A percentile compares a stretch with the other conserved stretches of the same genome.
These are phyloP conservation scores for Flaveria bidentis DNA, from an alignment of 129 eudicot species.

Conservation along the genomic window DNA sequence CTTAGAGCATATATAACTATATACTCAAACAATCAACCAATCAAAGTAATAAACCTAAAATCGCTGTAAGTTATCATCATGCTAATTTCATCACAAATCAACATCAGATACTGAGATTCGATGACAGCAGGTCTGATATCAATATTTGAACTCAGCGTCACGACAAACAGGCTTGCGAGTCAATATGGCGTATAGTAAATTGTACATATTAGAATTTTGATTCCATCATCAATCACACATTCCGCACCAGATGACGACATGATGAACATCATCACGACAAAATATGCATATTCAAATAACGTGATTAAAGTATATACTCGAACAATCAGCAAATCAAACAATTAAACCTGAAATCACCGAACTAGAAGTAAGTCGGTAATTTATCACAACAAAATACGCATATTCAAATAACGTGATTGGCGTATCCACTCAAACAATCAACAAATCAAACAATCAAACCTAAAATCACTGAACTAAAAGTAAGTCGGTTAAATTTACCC, in stretches of 20 bases:
- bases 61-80: no score
- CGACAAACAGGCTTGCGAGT: no score
- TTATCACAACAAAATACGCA: no score
- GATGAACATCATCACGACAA: slow-evolving; percentile 9
- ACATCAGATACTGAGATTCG: no score
- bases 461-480: neutral
- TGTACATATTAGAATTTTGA: neutral
- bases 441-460: no score
- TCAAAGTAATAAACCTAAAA: neutral
- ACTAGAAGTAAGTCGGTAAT: neutral
- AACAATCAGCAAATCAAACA: neutral
- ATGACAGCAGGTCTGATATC: no score
- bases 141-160: no score
- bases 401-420: no score
- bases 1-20: neutral
- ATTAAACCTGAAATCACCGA: slow-evolving; percentile 5
- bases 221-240: neutral
- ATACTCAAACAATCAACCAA: neutral
- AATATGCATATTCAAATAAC: neutral
- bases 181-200: slow-evolving; percentile 15
- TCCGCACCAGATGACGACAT: neutral
- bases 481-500: slow-evolving; percentile 48
- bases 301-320: neutral
- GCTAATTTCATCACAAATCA: no score
- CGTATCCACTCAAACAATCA: no score